Conservation (phyloP, 208 protist species). For the Leishmania guyanensis region DNA sequence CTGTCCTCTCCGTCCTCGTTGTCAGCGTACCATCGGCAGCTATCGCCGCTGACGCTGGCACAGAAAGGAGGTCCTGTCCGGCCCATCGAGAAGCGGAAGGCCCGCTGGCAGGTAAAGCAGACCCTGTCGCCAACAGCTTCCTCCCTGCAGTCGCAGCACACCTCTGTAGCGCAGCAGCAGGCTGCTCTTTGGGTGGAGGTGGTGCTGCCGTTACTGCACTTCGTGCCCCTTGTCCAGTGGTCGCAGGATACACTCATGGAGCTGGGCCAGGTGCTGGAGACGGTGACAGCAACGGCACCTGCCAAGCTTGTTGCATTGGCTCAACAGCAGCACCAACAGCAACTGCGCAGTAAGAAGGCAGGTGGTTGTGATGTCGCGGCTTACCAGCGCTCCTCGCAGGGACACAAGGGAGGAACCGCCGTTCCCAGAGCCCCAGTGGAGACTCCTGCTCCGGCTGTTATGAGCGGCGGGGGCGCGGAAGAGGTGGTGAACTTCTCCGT, state of each 20-base stretch:
- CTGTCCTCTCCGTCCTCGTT: not conserved
- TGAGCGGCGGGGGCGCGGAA: constrained; percentile 8
- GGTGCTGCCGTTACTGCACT: constrained; percentile 44
- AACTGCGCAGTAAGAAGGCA: not conserved
- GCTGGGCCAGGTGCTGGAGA: constrained; percentile 33
- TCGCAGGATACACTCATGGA: constrained; percentile 23
- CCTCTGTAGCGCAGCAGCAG: constrained; percentile 10
- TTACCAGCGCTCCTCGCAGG: not conserved
- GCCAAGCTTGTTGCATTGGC: constrained; percentile 17
- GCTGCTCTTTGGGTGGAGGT: constrained; percentile 23
- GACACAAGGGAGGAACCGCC: not conserved
- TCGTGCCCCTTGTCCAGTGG: constrained; percentile 42
- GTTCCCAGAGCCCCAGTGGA: not conserved
- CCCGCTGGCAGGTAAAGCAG: constrained; percentile 4
- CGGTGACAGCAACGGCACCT: constrained; percentile 12
- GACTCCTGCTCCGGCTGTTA: not conserved
- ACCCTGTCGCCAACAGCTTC: not conserved
- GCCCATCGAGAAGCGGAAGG: constrained; percentile 4
- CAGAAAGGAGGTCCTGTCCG: not conserved
- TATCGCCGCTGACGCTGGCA: not conserved
- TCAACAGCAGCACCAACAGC: constrained; percentile 25
- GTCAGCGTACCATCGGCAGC: not conserved
- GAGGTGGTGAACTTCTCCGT: constrained; percentile 27
- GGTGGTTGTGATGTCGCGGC: not conserved
- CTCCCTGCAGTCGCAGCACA: not conserved